These are phyloP conservation scores for Polyporus tsugae DNA, from an alignment of 1,284 basidiomycete genomes.

Conservation along the genomic window DNA sequence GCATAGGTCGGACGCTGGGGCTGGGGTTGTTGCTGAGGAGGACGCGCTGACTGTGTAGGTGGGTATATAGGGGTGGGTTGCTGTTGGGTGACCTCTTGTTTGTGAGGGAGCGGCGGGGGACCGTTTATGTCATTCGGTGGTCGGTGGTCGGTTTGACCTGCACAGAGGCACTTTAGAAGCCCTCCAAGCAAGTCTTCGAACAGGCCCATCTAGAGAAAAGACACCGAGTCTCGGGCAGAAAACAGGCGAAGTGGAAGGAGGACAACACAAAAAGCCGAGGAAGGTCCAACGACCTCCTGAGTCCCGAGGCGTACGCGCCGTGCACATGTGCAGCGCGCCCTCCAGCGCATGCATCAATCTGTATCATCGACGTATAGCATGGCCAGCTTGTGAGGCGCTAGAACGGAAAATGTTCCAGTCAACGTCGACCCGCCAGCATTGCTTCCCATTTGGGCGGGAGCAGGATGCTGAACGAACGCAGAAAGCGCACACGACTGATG, in stretches of 20 bases:
- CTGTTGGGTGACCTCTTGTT: constrained; percentile 26
- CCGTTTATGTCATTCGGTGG: constrained; percentile 27
- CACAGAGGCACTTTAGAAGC: constrained; percentile 38
- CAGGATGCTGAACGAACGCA: too few relatives aligned
- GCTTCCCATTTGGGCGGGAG: too few relatives aligned
- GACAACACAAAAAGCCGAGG: neutral
- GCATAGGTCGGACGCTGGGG: constrained; percentile 24
- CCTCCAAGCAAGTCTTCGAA: constrained; percentile 31
- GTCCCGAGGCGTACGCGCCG: too few relatives aligned
- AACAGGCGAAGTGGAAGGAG: neutral
- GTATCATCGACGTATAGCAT: neutral
- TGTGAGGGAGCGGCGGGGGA: constrained; percentile 27
- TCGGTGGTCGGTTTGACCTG: constrained; percentile 27
- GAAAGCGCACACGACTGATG: neutral
- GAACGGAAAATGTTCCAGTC: neutral
- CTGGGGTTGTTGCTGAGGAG: constrained; percentile 18
- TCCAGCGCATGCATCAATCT: neutral
- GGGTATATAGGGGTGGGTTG: constrained; percentile 32
- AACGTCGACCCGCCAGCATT: neutral
- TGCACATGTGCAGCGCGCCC: neutral
- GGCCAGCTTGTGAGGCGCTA: neutral
- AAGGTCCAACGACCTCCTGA: neutral
- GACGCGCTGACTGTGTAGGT: constrained; percentile 25
- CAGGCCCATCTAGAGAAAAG: constrained; percentile 31
- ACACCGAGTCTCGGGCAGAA: neutral